These are phyloP conservation scores for Arctostaphylos glauca DNA, from an alignment of 148 eudicot species.

Conservation along the genomic window DNA sequence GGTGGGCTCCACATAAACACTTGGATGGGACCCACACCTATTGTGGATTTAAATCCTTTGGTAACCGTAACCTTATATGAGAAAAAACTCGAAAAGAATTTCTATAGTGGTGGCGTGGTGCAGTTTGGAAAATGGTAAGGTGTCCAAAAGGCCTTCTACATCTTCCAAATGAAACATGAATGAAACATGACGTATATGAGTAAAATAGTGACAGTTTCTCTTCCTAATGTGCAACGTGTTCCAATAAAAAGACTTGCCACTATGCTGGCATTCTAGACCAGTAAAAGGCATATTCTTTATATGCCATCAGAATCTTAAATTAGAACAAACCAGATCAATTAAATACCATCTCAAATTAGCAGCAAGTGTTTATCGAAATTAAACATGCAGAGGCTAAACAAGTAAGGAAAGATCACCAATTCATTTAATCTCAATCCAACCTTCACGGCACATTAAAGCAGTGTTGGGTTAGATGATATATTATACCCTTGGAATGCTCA, in stretches of 20 bases:
- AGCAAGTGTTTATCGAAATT: background rate
- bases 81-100: background rate
- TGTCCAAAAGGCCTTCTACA: background rate
- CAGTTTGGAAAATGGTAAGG: background rate
- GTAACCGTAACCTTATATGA: no score
- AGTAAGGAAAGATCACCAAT: background rate
- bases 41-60: no score
- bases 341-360: conserved; percentile 1
- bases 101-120: background rate
- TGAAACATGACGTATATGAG: background rate
- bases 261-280: background rate
- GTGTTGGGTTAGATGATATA: background rate
- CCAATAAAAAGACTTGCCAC: background rate
- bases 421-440: background rate
- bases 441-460: background rate
- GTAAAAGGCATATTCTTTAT: conserved; percentile 1
- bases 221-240: background rate
- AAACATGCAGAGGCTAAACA: background rate
- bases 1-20: no score
- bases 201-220: background rate
- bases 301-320: background rate
- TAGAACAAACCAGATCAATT: background rate
- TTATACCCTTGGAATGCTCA: background rate
- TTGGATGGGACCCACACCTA: no score
- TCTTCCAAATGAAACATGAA: background rate